These are phyloP conservation scores for Annulohypoxylon nitens DNA, from an alignment of 495 filamentous ascomycete species.

Conservation along the genomic window DNA sequence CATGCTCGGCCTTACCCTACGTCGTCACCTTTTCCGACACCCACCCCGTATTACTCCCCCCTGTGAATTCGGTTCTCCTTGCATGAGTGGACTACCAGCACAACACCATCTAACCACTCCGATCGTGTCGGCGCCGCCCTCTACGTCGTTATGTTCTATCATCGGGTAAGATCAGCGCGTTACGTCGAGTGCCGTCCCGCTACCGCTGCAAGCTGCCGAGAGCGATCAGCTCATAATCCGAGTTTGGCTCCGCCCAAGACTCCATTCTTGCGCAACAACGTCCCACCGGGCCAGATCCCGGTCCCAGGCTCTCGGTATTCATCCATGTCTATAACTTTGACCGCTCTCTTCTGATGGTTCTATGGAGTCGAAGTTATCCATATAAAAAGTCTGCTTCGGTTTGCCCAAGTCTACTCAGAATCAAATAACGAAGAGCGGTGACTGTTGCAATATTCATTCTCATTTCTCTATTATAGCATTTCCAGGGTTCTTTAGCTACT, in stretches of 20 bases:
- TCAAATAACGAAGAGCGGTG: background rate
- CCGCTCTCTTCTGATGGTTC: slow-evolving; percentile 3
- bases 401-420: background rate
- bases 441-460: background rate
- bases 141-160: slow-evolving; percentile 13
- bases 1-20: slow-evolving; percentile 9
- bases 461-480: background rate
- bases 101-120: slow-evolving; percentile 26
- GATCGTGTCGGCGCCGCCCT: slow-evolving; percentile 24
- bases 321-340: slow-evolving; percentile 1
- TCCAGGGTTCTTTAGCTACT: background rate
- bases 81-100: slow-evolving; percentile 24
- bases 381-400: slow-evolving; percentile 4
- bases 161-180: slow-evolving; percentile 32
- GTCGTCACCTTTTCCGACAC: slow-evolving; percentile 28
- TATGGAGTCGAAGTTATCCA: slow-evolving; percentile 3
- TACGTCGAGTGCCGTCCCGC: slow-evolving; percentile 27
- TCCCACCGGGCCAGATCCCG: slow-evolving; percentile 17
- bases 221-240: slow-evolving; percentile 10
- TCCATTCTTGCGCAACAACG: slow-evolving; percentile 13
- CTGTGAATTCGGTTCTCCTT: slow-evolving; percentile 29
- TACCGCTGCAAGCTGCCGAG: slow-evolving; percentile 28
- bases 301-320: slow-evolving; percentile 18
- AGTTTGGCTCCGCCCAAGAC: slow-evolving; percentile 17
- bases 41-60: slow-evolving; percentile 25